These are phyloP conservation scores for Climacium dendroides DNA, from an alignment of 225 moss, liverwort and hornwort species.

Conservation along the genomic window DNA sequence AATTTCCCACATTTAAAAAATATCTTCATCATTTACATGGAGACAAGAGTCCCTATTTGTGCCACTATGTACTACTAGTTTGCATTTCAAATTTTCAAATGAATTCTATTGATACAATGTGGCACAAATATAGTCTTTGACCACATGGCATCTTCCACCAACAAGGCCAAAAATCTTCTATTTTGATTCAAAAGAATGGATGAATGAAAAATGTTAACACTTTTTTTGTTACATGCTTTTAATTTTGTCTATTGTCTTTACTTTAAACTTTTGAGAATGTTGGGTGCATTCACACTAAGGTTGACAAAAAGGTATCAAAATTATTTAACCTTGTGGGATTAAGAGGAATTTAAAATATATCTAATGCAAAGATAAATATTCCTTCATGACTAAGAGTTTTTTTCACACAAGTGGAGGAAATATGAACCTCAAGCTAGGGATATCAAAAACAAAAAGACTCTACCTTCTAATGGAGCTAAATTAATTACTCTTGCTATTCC, in stretches of 20 bases:
- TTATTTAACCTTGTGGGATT: neutral
- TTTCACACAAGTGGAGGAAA: neutral
- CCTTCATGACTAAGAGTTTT: neutral
- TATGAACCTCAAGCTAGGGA: neutral
- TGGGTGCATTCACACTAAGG: neutral
- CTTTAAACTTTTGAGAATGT: neutral
- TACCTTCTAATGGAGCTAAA: neutral
- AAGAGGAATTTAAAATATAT: neutral
- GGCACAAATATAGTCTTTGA: neutral
- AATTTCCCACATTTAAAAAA: neutral
- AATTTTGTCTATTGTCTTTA: too few species aligned
- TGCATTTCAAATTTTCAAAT: neutral
- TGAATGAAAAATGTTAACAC: neutral
- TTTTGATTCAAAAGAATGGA: neutral
- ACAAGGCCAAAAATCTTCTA: neutral
- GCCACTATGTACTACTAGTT: neutral
- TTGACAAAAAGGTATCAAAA: neutral
- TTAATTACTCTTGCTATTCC: neutral
- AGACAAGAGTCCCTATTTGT: neutral
- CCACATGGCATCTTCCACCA: neutral
- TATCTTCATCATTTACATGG: neutral
- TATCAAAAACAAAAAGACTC: neutral
- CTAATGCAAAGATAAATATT: neutral
- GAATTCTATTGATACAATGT: neutral
- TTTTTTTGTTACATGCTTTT: neutral